Percentiles rank a stretch among this genome's conserved stretches.
Conservation (phyloP, 2,329 filamentous ascomycete species). For the Biscogniauxia marginata region DNA sequence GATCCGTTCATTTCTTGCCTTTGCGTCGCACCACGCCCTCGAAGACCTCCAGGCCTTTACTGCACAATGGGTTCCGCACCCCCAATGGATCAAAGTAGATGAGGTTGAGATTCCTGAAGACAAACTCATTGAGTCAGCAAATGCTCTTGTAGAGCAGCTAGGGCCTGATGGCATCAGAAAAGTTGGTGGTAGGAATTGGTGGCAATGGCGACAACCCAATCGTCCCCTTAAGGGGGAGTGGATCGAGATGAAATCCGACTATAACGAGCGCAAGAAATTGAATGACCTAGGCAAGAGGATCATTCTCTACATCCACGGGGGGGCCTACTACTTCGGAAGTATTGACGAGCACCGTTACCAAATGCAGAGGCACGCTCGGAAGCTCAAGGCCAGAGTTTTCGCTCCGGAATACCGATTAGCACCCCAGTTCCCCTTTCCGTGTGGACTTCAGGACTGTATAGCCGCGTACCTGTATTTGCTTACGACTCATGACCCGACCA, state of each 20-base stretch:
- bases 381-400: constrained; percentile 85
- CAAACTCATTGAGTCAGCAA: constrained; percentile 65
- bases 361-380: constrained; percentile 91
- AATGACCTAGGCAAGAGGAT: constrained; percentile 65
- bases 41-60: constrained; percentile 94
- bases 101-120: constrained; percentile 63
- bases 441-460: constrained; percentile 84
- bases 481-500: constrained; percentile 70
- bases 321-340: constrained; percentile 93
- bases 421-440: constrained; percentile 94
- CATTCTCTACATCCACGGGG: constrained; percentile 93
- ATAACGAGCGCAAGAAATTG: constrained; percentile 65
- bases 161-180: constrained; percentile 70
- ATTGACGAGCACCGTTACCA: constrained; percentile 98
- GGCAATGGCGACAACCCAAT: constrained; percentile 77
- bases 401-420: constrained; percentile 84
- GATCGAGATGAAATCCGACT: constrained; percentile 92
- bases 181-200: constrained; percentile 82
- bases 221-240: constrained; percentile 77
- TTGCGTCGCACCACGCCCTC: constrained; percentile 84
- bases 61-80: constrained; percentile 84
- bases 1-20: constrained; percentile 80
- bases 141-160: constrained; percentile 69
- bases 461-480: constrained; percentile 85
- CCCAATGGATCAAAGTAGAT: constrained; percentile 82